Evolutionary conservation across 2,329 filamentous ascomycete genomes (phyloP), one percentile per base, ranked within the genome.

Genomic region (Trichoderma brevicompactum): DNA sequence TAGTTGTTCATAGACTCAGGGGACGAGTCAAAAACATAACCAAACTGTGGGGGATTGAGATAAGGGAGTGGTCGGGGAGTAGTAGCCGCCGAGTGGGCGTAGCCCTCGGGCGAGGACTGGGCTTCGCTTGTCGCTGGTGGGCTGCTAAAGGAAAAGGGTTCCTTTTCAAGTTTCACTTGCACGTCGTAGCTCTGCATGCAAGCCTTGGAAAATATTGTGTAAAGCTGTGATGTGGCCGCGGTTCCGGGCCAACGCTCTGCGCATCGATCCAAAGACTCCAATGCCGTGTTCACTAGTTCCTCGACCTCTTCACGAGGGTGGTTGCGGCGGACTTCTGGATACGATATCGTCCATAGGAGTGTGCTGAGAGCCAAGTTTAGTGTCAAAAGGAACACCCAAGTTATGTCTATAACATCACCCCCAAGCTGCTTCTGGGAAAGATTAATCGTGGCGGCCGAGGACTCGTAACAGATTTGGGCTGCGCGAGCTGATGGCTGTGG

Each of bases 291-390:
- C 49, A 97, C 83, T 69, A 95, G 85, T 32, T 86, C 82, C 72
- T 94, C 88, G 0, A 96, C 89, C 68, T 95, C 89, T 50, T 92
- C 88, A 19, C 89, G 87, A 4, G 84, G 76, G 74, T 97, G 90
- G 17, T 86, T 81, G 62, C 86, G 85, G 52, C 95, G 89, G 28
- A 98, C 89, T 69, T 94, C 90, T 3, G 89, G 85, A 73, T 96
- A 97, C 1, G 94, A 96, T 7, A 96, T 85, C 1, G 91, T 88
- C 95, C 95, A 99, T 0, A 99, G 84, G 56, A 97, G 85, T 5
- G 92, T 94, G 74, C 97, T 97, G 65, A 98, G 85, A 5, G 92
- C 89, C 87, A 96, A 95, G 79, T 96, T 97, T 46, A 98, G 85
- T 19, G 90, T 89, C 66, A 97, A 85, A 1, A 96, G 87, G 73